Evolutionary conservation across 2,329 filamentous ascomycete genomes (phyloP).

Genomic region (Pseudogymnoascus sp.): DNA sequence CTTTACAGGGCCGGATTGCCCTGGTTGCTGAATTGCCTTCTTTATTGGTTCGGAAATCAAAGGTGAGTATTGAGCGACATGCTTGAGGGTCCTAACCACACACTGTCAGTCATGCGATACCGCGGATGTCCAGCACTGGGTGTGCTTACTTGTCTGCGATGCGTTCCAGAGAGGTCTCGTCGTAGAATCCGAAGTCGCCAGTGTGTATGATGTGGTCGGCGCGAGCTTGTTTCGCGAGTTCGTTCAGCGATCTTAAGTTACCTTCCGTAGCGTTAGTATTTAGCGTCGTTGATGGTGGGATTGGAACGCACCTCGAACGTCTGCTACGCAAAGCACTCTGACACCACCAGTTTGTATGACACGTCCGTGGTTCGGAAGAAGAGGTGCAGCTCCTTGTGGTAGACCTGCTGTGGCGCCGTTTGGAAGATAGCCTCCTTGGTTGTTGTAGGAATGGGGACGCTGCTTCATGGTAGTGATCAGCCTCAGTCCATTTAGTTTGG

Average conservation of each 20-base stretch:
- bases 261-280: slow-evolving; percentile 46
- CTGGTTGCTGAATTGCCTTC: slow-evolving; percentile 58
- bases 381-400: slow-evolving; percentile 54
- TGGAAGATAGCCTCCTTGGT: slow-evolving; percentile 43
- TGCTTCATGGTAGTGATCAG: slow-evolving; percentile 22
- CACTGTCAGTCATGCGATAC: slow-evolving; percentile 16
- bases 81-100: slow-evolving; percentile 73
- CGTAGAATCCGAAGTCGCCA: slow-evolving; percentile 98
- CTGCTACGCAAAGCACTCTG: slow-evolving; percentile 62
- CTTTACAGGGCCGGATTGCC: slow-evolving; percentile 71
- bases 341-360: slow-evolving; percentile 59
- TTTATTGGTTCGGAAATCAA: slow-evolving; percentile 74
- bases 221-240: slow-evolving; percentile 87
- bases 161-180: slow-evolving; percentile 87
- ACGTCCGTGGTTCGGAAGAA: slow-evolving; percentile 61
- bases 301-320: slow-evolving; percentile 56
- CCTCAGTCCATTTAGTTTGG: slow-evolving; percentile 2
- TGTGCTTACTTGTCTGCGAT: slow-evolving; percentile 87
- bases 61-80: slow-evolving; percentile 97
- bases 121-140: background rate
- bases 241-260: slow-evolving; percentile 91
- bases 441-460: slow-evolving; percentile 29
- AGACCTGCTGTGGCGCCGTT: slow-evolving; percentile 50
- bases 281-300: background rate
- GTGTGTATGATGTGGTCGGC: slow-evolving; percentile 98